phyloP scores from a whole-genome alignment of 2,329 filamentous ascomycete genomes.

The Fusarium albosuccineum region DNA sequence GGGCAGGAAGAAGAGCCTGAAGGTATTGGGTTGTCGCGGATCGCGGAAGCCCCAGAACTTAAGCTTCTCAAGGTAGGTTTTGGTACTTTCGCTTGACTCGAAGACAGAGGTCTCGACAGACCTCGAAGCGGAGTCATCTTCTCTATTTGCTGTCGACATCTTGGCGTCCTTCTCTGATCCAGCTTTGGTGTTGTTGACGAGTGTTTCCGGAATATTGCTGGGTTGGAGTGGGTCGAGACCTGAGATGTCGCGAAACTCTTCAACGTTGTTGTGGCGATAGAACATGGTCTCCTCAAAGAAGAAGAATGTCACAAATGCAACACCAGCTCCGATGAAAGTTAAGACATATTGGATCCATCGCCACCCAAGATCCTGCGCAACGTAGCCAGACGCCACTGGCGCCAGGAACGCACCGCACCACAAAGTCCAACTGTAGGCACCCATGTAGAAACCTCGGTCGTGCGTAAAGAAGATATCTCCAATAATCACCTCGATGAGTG shows the following conservation, averaged over 20 bases:
- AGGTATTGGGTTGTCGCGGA: constrained; percentile 35
- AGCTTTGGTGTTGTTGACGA: background rate
- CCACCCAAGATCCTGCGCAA: constrained; percentile 41
- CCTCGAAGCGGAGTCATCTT: background rate
- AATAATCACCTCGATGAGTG: constrained; percentile 41
- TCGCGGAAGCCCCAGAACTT: constrained; percentile 38
- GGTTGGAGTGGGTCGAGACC: background rate
- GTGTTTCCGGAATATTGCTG: constrained; percentile 6
- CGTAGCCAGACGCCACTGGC: constrained; percentile 41
- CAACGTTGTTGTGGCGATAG: constrained; percentile 20
- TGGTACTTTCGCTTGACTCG: constrained; percentile 9
- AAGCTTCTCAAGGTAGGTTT: constrained; percentile 30
- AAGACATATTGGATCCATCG: constrained; percentile 45
- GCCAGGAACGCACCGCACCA: constrained; percentile 44
- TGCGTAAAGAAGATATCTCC: constrained; percentile 41
- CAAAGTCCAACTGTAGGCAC: constrained; percentile 41
- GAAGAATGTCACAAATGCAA: constrained; percentile 34
- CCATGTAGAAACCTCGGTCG: constrained; percentile 45
- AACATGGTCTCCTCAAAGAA: constrained; percentile 46
- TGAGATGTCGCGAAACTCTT: constrained; percentile 4
- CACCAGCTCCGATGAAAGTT: constrained; percentile 27
- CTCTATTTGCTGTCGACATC: background rate
- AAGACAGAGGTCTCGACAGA: background rate
- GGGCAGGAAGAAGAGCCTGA: constrained; percentile 36
- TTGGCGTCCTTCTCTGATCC: background rate